A percentile compares a stretch with the other conserved stretches of the same genome.
Evolutionary conservation across 2,329 filamentous ascomycete genomes (phyloP).

Genomic region (Alternaria postmessia): DNA sequence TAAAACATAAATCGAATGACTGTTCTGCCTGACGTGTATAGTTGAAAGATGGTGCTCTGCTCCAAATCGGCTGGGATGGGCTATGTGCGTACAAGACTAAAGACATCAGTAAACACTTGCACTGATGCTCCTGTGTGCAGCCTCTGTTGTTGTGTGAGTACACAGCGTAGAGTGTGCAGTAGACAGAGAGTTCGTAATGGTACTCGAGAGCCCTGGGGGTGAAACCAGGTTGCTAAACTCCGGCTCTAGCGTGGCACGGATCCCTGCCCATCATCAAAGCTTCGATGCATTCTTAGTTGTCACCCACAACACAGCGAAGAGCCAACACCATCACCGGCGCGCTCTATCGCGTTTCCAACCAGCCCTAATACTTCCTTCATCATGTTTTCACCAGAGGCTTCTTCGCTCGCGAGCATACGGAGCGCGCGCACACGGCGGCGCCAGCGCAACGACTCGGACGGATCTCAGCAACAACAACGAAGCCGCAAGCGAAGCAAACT

Average conservation of each 20-base stretch:
- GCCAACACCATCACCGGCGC: constrained; percentile 35
- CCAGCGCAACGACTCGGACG: constrained; percentile 57
- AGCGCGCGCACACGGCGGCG: constrained; percentile 53
- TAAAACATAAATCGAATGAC: constrained; percentile 1
- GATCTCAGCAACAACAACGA: constrained; percentile 52
- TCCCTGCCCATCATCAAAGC: constrained; percentile 23
- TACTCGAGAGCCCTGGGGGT: background rate
- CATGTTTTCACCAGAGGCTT: constrained; percentile 53
- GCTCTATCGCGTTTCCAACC: constrained; percentile 40
- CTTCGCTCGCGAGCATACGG: constrained; percentile 44
- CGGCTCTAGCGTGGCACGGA: background rate
- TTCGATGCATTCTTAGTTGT: constrained; percentile 28
- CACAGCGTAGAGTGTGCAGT: background rate
- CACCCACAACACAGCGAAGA: constrained; percentile 25
- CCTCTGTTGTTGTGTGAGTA: background rate
- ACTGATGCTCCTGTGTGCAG: background rate
- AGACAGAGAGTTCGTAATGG: background rate
- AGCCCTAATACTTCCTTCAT: constrained; percentile 16
- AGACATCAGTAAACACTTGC: background rate
- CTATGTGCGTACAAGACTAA: background rate
- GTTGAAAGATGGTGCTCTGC: background rate
- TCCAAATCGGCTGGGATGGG: background rate
- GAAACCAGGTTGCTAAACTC: background rate
- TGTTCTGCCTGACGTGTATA: background rate
- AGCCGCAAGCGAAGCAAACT: constrained; percentile 58